These are phyloP conservation scores for Tulasnella sp. DNA, from an alignment of 768 basidiomycete genomes.

Conservation along the genomic window DNA sequence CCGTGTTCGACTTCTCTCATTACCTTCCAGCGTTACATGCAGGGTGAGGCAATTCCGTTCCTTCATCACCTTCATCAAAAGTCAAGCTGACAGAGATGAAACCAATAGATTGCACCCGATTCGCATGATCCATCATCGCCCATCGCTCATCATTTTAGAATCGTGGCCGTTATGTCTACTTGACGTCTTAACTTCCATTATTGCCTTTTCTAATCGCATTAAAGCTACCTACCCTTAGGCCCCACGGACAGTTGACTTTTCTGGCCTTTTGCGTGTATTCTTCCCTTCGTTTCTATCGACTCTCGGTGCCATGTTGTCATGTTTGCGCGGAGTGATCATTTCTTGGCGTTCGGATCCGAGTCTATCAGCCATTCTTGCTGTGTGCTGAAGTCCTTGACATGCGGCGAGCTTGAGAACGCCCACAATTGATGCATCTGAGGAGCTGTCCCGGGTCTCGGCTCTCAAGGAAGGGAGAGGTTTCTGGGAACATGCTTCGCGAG, in stretches of 20 bases:
- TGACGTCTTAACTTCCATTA: background rate
- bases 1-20: background rate
- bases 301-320: background rate
- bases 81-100: background rate
- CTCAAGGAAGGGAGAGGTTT: background rate
- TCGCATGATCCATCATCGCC: background rate
- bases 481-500: background rate
- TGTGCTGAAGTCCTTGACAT: background rate
- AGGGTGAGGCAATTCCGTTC: background rate
- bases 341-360: background rate
- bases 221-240: background rate
- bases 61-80: background rate
- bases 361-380: background rate
- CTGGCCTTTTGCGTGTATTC: background rate
- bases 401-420: background rate
- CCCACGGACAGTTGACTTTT: background rate
- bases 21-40: background rate
- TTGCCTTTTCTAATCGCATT: background rate
- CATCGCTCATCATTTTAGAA: slow-evolving; percentile 4
- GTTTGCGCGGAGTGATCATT: background rate
- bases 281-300: background rate
- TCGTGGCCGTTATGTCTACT: slow-evolving; percentile 4
- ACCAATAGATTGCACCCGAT: slow-evolving; percentile 1
- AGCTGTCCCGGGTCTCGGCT: background rate
- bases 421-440: background rate